phyloP scores from a whole-genome alignment of 2,329 filamentous ascomycete genomes.

The Exserohilum turcica region DNA sequence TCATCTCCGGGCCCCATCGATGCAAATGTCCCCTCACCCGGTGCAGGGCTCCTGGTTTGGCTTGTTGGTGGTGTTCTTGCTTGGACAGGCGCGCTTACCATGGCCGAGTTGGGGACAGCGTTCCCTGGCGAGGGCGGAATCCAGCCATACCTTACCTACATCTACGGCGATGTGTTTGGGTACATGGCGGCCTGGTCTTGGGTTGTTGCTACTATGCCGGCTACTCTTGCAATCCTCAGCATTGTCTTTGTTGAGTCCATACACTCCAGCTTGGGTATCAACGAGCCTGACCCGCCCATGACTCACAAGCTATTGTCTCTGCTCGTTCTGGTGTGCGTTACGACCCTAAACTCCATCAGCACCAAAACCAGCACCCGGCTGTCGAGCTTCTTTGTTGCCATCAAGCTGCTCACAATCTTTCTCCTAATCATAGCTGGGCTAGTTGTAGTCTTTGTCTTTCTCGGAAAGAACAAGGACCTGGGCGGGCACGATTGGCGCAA shows the following conservation, averaged over 20 bases:
- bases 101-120: conserved; percentile 67
- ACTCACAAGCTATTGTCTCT: conserved; percentile 49
- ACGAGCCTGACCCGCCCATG: conserved; percentile 57
- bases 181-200: conserved; percentile 70
- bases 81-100: conserved; percentile 67
- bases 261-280: conserved; percentile 60
- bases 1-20: conserved; percentile 68
- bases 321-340: conserved; percentile 48
- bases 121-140: conserved; percentile 69
- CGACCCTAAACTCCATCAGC: conserved; percentile 51
- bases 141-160: conserved; percentile 65
- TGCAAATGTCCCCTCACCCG: conserved; percentile 67
- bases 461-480: conserved; percentile 34
- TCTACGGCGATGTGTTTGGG: conserved; percentile 65
- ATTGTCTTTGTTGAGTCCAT: conserved; percentile 62
- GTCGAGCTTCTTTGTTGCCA: conserved; percentile 47
- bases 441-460: conserved; percentile 39
- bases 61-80: conserved; percentile 65
- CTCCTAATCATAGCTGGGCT: conserved; percentile 45
- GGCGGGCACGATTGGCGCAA: conserved; percentile 44
- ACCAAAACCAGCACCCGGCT: conserved; percentile 49
- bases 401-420: conserved; percentile 45
- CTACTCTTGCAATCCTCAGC: conserved; percentile 66
- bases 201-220: conserved; percentile 69
- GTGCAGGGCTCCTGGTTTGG: conserved; percentile 64